Evolutionary conservation across 2,329 filamentous ascomycete genomes (phyloP).

Genomic region (Fusarium burgessii): DNA sequence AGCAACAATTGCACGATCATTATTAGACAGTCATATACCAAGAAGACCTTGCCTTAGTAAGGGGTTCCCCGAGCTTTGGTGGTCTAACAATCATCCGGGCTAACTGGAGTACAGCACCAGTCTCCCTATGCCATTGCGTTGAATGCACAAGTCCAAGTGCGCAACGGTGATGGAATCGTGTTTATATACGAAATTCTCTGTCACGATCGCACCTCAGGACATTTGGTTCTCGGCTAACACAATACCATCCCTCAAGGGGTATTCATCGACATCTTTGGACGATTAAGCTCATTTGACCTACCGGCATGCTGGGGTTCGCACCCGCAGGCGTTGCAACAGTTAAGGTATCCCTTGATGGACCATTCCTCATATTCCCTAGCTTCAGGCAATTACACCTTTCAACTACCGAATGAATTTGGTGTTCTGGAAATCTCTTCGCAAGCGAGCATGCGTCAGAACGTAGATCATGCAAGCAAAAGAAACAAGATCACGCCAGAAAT

Average conservation of each 20-base stretch:
- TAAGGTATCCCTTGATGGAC: constrained; percentile 26
- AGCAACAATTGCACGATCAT: neutral
- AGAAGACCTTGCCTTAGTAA: too few relatives aligned
- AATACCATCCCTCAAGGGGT: constrained; percentile 41
- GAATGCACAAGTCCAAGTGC: neutral
- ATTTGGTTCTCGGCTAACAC: constrained; percentile 19
- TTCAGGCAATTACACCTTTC: constrained; percentile 27
- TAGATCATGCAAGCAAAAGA: constrained; percentile 23
- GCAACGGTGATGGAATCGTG: neutral
- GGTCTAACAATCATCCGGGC: neutral
- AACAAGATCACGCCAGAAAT: constrained; percentile 40
- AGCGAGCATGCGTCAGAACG: constrained; percentile 14
- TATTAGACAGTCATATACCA: too few relatives aligned
- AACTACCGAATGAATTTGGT: constrained; percentile 20
- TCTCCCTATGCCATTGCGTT: neutral
- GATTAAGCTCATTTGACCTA: constrained; percentile 45
- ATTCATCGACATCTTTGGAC: constrained; percentile 36
- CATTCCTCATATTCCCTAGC: constrained; percentile 45
- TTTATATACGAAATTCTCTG: constrained; percentile 4
- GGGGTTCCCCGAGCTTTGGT: too few relatives aligned
- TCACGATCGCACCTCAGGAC: neutral
- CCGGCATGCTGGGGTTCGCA: constrained; percentile 41
- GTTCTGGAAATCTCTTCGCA: constrained; percentile 1
- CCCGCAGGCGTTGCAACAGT: constrained; percentile 34
- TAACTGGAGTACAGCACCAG: neutral